Evolutionary conservation across 2,329 filamentous ascomycete species (phyloP), one percentile per base, ranked within the genome.

Genomic region (Tolypocladium ovalisporum): DNA sequence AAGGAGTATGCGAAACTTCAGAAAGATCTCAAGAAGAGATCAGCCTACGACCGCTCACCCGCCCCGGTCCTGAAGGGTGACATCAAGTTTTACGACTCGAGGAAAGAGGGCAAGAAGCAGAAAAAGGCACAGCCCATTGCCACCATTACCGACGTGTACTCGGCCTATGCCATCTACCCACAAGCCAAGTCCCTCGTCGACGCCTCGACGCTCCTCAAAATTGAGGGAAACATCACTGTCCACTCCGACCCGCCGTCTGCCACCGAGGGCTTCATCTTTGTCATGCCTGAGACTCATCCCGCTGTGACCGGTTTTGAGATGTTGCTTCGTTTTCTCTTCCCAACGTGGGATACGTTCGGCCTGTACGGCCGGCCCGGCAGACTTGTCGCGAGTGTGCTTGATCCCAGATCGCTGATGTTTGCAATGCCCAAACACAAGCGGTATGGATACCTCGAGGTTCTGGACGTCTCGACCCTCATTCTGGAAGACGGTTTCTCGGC

Each of bases 251-350:
- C 89, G 10, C 85, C 90, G 29, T 86, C 87, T 0, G 84, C 85
- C 2, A 88, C 88, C 0, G 94, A 99, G 69, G 94, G 94, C 0
- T 97, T 97, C 65, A 90, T 99, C 5, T 99, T 99, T 67, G 86
- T 97, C 63, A 97, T 99, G 92, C 94, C 94, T 4, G 94, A 99
- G 71, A 83, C 88, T 1, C 90, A 90, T 66, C 87, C 93, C n/a
- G 92, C 90, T 22, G 88, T 99, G 15, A 89, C 85, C 56, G 94
- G 94, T 0, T 96, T 97, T 64, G 94, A 97, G 71, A 97, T 95
- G 79, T 87, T 99, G 79, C 78, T 99, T 37, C 84, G 90, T 52
- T 97, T 89, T 75, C 78, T 99, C 15, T 95, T 99, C 69, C 94
- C 94, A 0, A 89, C 91, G 0, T 99, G 90, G 78, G 94, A 99